phyloP scores from a whole-genome alignment of 768 basidiomycete species.

The Tulasnella sp. region DNA sequence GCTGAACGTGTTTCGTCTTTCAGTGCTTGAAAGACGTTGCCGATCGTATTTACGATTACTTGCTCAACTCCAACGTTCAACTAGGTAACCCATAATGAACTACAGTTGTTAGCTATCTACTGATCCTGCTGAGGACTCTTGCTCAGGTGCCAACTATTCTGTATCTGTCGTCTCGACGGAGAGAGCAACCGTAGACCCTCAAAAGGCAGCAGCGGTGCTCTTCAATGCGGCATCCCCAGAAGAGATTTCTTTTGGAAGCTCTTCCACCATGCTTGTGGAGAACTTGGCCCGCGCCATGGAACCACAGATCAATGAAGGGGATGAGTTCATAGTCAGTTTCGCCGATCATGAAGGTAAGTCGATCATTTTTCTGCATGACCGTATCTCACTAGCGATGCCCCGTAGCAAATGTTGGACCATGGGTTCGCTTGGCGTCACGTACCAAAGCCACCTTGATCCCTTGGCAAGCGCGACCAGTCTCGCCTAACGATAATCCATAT shows the following conservation, averaged over 20 bases:
- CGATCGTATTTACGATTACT: conserved; percentile 66
- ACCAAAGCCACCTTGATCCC: conserved; percentile 58
- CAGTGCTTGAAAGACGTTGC: conserved; percentile 55
- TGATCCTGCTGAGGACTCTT: neutral
- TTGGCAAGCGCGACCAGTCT: conserved; percentile 56
- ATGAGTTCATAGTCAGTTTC: conserved; percentile 73
- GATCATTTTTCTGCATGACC: neutral
- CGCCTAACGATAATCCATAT: conserved; percentile 58
- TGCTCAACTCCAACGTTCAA: conserved; percentile 73
- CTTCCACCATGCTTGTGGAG: conserved; percentile 69
- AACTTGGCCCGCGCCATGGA: conserved; percentile 70
- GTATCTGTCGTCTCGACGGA: too few relatives aligned
- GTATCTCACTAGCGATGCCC: conserved; percentile 5
- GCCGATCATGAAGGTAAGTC: conserved; percentile 73
- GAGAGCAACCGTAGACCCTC: conserved; percentile 54
- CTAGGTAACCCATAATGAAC: conserved; percentile 45
- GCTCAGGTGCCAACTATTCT: conserved; percentile 62
- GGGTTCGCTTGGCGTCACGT: conserved; percentile 72
- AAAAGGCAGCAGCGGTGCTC: conserved; percentile 57
- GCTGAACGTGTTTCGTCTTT: neutral
- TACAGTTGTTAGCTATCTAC: neutral
- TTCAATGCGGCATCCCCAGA: conserved; percentile 65
- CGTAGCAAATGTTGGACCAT: conserved; percentile 72
- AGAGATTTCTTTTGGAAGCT: conserved; percentile 69
- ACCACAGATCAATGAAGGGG: conserved; percentile 55